A percentile compares a stretch with the other conserved stretches of the same genome.
phyloP scores from a whole-genome alignment of 179 eudicot species.

The Beta macrorhiza region DNA sequence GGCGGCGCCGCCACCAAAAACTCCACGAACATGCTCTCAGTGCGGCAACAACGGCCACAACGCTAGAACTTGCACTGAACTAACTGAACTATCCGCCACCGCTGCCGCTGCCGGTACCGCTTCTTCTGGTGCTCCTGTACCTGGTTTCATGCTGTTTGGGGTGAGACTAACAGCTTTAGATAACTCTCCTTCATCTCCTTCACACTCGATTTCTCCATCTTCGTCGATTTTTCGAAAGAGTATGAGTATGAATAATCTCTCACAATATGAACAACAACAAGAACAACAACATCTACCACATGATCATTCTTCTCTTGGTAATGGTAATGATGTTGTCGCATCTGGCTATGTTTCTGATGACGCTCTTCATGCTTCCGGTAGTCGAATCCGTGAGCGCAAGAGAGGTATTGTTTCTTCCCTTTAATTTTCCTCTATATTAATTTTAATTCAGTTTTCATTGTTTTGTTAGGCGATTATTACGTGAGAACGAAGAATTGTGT shows the following conservation, averaged over 20 bases:
- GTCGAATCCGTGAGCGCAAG: constrained; percentile 62
- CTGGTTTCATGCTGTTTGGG: constrained; percentile 64
- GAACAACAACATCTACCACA: constrained; percentile 35
- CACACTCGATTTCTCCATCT: background rate
- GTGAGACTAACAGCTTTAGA: constrained; percentile 44
- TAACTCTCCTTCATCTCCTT: background rate
- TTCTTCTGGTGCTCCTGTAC: background rate
- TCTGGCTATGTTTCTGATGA: constrained; percentile 73
- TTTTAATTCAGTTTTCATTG: no score
- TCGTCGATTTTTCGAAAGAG: constrained; percentile 46
- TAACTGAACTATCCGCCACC: background rate
- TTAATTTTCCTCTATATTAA: no score
- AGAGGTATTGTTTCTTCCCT: constrained; percentile 43
- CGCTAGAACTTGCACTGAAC: constrained; percentile 44
- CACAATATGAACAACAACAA: constrained; percentile 50
- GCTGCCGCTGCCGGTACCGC: background rate
- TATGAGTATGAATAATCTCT: constrained; percentile 68
- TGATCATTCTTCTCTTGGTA: constrained; percentile 22
- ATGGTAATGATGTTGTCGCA: constrained; percentile 19
- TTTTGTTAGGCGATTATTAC: background rate
- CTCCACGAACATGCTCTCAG: constrained; percentile 38
- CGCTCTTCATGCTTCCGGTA: constrained; percentile 61
- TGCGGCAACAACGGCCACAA: constrained; percentile 55
- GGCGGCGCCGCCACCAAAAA: constrained; percentile 30
- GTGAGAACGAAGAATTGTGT: background rate